Conservation (phyloP, 2,329 filamentous ascomycete species). For the Fusarium annulatum region DNA sequence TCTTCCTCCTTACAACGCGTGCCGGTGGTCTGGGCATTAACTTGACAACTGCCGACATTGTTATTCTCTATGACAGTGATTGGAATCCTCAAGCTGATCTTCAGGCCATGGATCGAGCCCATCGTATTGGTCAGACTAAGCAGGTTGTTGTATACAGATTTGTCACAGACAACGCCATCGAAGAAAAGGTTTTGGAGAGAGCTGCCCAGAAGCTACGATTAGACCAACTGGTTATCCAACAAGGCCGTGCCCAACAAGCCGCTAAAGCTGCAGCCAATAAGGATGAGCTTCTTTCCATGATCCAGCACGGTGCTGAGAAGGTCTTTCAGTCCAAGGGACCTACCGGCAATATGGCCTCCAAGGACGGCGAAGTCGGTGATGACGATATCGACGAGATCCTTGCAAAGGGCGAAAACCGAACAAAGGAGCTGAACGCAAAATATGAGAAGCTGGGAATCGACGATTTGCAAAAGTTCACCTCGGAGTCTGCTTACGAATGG, state of each 20-base stretch:
- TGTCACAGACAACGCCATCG: conserved; percentile 97
- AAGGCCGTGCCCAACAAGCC: conserved; percentile 91
- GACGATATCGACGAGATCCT: conserved; percentile 93
- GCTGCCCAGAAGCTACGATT: conserved; percentile 96
- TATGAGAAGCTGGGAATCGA: conserved; percentile 98
- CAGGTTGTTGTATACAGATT: conserved; percentile 97
- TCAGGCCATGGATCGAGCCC: conserved; percentile 98
- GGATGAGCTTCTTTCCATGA: conserved; percentile 96
- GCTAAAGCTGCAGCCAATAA: conserved; percentile 94
- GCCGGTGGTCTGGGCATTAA: conserved; percentile 98
- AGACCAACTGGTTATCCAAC: conserved; percentile 97
- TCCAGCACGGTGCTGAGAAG: conserved; percentile 96
- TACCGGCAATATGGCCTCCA: conserved; percentile 68
- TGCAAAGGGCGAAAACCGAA: conserved; percentile 86
- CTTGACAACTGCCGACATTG: conserved; percentile 92
- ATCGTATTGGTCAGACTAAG: conserved; percentile 98
- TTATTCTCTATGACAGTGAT: conserved; percentile 96
- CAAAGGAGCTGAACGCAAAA: conserved; percentile 88
- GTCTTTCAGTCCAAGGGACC: conserved; percentile 83
- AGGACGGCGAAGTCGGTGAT: conserved; percentile 75
- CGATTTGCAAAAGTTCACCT: conserved; percentile 96
- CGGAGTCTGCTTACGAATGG: conserved; percentile 98
- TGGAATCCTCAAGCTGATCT: conserved; percentile 99
- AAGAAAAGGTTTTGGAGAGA: conserved; percentile 96
- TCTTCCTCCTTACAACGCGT: conserved; percentile 94